Percentiles rank a stretch among this genome's conserved stretches.
Evolutionary conservation across 768 basidiomycete species (phyloP).

Genomic region (Phaeotremella skinneri): DNA sequence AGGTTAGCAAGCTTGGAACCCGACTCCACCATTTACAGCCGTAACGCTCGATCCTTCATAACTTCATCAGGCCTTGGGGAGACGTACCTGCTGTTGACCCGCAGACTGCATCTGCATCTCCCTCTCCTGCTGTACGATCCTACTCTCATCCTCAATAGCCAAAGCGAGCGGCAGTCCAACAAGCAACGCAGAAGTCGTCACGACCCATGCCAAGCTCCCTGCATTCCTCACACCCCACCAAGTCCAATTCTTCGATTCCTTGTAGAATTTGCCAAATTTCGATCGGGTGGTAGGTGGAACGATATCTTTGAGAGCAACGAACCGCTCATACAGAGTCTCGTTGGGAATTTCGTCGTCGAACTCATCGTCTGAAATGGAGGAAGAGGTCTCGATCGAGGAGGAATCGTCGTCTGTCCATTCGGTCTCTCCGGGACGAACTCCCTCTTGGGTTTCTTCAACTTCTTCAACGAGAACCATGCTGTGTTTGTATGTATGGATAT

Average conservation of each 20-base stretch:
- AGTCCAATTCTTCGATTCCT: constrained; percentile 63
- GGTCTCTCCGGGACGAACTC: not conserved
- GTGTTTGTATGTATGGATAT: constrained; percentile 4
- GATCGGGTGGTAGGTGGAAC: constrained; percentile 87
- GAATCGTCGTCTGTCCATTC: constrained; percentile 57
- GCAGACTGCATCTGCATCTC: constrained; percentile 91
- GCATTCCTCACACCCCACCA: constrained; percentile 68
- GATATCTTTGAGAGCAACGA: constrained; percentile 91
- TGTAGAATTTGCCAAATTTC: constrained; percentile 63
- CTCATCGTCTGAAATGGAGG: constrained; percentile 62
- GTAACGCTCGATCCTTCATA: not conserved
- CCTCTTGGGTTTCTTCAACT: constrained; percentile 52
- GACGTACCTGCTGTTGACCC: constrained; percentile 79
- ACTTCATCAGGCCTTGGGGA: not conserved
- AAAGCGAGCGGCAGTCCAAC: constrained; percentile 91
- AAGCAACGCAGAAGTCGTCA: constrained; percentile 89
- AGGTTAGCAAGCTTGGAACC: constrained; percentile 12
- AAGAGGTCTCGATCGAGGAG: constrained; percentile 57
- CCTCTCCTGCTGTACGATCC: constrained; percentile 88
- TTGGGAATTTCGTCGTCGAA: constrained; percentile 57
- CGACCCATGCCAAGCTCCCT: constrained; percentile 89
- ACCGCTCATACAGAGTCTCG: constrained; percentile 81
- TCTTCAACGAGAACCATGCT: constrained; percentile 91
- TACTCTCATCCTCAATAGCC: constrained; percentile 92
- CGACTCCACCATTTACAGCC: constrained; percentile 6